A percentile compares a stretch with the other conserved stretches of the same genome.
phyloP scores from a whole-genome alignment of 139 green algal species.

The Auxenochlorella protothecoides region DNA sequence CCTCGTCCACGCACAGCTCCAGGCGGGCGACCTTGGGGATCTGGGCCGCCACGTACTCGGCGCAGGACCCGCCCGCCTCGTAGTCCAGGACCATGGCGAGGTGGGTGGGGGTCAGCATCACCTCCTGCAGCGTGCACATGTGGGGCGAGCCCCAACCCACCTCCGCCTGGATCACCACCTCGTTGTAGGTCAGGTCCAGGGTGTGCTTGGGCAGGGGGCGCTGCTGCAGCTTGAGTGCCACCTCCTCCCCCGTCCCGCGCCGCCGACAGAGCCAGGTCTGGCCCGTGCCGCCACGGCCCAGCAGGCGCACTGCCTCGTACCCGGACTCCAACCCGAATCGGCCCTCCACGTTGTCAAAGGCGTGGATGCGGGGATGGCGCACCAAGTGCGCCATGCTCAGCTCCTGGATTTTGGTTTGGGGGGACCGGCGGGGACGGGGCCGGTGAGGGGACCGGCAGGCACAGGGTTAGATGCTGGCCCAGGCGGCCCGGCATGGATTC shows the following conservation, averaged over 20 bases:
- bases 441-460: too few relatives aligned
- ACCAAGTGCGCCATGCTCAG: constrained; percentile 11
- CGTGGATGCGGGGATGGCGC: constrained; percentile 14
- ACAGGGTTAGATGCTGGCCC: too few relatives aligned
- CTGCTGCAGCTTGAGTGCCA: constrained; percentile 20
- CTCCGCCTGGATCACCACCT: constrained; percentile 50
- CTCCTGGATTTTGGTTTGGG: background rate
- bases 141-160: constrained; percentile 55
- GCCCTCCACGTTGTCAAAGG: constrained; percentile 5
- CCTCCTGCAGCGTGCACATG: constrained; percentile 45
- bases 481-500: too few relatives aligned
- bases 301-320: constrained; percentile 3
- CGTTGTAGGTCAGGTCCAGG: constrained; percentile 13
- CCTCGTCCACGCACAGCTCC: constrained; percentile 28
- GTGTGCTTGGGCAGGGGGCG: constrained; percentile 8
- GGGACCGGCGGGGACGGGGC: too few relatives aligned
- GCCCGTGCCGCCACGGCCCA: constrained; percentile 13
- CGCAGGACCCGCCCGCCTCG: constrained; percentile 29
- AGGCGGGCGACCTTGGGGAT: constrained; percentile 3
- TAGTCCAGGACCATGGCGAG: constrained; percentile 73
- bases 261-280: constrained; percentile 10
- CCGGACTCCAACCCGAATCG: constrained; percentile 6
- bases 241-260: background rate
- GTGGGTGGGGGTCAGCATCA: constrained; percentile 57
- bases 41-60: constrained; percentile 2